Evolutionary conservation across 2,329 filamentous ascomycete genomes (phyloP), one percentile per base, ranked within the genome.

Genomic region (Thelonectria rubi): DNA sequence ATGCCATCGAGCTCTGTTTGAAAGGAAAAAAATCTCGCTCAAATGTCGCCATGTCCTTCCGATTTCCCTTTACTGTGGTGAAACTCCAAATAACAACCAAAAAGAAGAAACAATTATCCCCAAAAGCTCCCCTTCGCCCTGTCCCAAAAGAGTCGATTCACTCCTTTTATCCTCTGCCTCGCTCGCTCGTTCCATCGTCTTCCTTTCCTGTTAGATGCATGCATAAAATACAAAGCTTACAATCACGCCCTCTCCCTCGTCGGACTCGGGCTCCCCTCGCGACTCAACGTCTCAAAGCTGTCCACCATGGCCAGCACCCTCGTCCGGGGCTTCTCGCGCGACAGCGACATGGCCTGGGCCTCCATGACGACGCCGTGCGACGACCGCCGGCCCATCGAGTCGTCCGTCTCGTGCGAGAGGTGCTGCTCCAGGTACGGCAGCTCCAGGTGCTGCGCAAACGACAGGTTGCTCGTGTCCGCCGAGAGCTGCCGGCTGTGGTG

Each of bases 271-370:
- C 82, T 85, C 5, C 67, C 72, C 21, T 78, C 77, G 43, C 78
- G 75, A 63, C 80, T 84, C 55, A 74, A 72, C 34, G 73, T 79
- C 78, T 88, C 85, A 61, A 87, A 79, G 60, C 76, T 80, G 68
- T 87, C 79, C 40, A 88, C 84, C 83, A 88, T 86, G 47, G 80
- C 78, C 48, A 85, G 71, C 26, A 88, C 85, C 37, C 79, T 73
- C 14, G 81, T 81, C 65, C 76, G 72, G 10, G 81, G 78, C 60
- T 73, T 73, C 65, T 80, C 76, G 20, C 70, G 63, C 26, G 65
- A 68, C 20, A 80, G 63, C 43, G 73, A 74, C 52, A 85, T 76
- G n/a, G 78, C 80, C 70, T 85, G 78, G 3, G 83, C 84, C 18
- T 79, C 82, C 50, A 79, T 76, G 26, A 80, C 64, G 15, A 74